Base-by-base conservation (phyloP, 306 rosid species). In the Castanospermum australe region DNA sequence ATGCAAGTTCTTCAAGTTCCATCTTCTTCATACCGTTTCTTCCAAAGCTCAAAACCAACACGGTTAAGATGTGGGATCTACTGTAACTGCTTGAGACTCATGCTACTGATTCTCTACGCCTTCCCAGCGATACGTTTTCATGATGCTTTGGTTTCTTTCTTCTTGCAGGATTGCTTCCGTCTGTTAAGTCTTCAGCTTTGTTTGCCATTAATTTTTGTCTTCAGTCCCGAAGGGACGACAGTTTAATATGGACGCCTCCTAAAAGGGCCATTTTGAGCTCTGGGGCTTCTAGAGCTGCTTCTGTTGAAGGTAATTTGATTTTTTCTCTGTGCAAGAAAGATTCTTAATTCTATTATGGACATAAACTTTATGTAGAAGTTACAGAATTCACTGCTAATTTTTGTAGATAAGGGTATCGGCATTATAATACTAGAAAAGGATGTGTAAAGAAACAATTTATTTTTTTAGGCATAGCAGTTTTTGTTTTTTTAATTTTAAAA, bases 271-370 rank as follows among this genome's bases (percentile, higher is more conserved):
- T 60, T 42, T 77, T 78, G 45, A 79, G 85, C 73, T 73, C 88
- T 47, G 42, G 52, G 68, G 8, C 77, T 2, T 32, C 85, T 28
- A 83, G 79, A 76, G 94, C 94, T 83, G 84, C 91, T 75, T 85
- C 87, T 65, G 77, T 81, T 73, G 88, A 86, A 86, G 88, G 92
- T 88, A 79, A 83, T 25, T 45, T 12, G 2, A 57, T 25, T 22
- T 28, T 5, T 36, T 44, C 59, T 22, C 8, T 65, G 5, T 25
- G 68, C 68, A n/a, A 30, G 66, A 35, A 62, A 71, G 66, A 44
- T 8, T 17, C 14, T 77, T 39, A 18, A 10, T 62, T 42, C 21
- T 61, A 11, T 68, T 52, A 15, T 14, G 38, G 36, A 17, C 20
- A 22, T 13, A 24, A 44, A 48, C 51, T 56, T 32, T 20, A 60